Percentiles rank a stretch among this genome's conserved stretches.
Evolutionary conservation across 2,329 filamentous ascomycete species (phyloP).

Genomic region (Cladosporium phlei): DNA sequence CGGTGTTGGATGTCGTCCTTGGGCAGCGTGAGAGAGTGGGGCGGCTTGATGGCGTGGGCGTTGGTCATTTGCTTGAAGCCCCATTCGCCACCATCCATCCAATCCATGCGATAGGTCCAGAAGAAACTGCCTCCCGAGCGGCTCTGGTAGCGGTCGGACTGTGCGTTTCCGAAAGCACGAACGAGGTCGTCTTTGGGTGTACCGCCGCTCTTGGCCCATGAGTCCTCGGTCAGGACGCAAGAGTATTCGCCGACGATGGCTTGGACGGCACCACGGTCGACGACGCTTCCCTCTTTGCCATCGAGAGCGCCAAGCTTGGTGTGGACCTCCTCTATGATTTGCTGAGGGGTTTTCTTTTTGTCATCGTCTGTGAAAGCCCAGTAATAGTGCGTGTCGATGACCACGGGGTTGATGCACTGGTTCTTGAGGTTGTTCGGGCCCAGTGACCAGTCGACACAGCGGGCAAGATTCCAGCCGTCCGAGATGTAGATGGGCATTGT

Average conservation of each 20-base stretch:
- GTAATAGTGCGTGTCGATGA: slow-evolving; percentile 58
- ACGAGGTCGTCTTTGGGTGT: slow-evolving; percentile 37
- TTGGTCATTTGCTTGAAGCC: slow-evolving; percentile 52
- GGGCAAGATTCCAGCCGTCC: slow-evolving; percentile 52
- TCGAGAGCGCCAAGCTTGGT: slow-evolving; percentile 44
- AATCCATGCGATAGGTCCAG: slow-evolving; percentile 59
- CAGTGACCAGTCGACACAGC: slow-evolving; percentile 43
- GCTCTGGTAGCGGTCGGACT: slow-evolving; percentile 47
- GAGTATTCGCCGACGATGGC: slow-evolving; percentile 56
- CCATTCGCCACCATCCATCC: slow-evolving; percentile 60
- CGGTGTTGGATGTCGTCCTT: slow-evolving; percentile 35
- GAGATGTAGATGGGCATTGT: slow-evolving; percentile 54
- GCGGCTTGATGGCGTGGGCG: slow-evolving; percentile 39
- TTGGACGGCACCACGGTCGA: slow-evolving; percentile 48
- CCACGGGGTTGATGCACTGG: slow-evolving; percentile 39
- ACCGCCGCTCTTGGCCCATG: slow-evolving; percentile 39
- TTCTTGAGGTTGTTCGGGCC: slow-evolving; percentile 34
- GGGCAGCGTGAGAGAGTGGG: slow-evolving; percentile 36
- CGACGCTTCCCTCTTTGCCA: slow-evolving; percentile 44
- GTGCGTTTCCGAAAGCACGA: slow-evolving; percentile 44
- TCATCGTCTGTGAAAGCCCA: slow-evolving; percentile 54
- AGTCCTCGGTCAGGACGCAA: slow-evolving; percentile 50
- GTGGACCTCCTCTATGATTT: slow-evolving; percentile 46
- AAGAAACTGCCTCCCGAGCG: slow-evolving; percentile 52
- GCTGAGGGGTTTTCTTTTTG: slow-evolving; percentile 46